phyloP scores from a whole-genome alignment of 306 rosid species.

The Datisca glomerata region DNA sequence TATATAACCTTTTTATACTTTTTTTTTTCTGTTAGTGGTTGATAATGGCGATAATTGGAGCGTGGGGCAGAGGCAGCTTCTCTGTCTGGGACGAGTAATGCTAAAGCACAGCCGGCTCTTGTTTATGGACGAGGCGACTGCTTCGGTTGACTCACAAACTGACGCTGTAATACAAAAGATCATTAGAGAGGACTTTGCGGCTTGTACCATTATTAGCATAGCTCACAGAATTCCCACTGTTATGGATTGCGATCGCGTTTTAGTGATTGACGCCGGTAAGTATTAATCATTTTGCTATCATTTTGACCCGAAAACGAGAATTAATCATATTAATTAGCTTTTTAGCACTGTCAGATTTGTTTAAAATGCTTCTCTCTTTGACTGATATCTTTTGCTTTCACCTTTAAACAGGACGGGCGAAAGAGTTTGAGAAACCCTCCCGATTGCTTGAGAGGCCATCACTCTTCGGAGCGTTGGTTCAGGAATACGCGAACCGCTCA shows the following conservation, averaged over 20 bases:
- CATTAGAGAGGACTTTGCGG: slow-evolving; percentile 75
- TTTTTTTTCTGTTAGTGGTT: slow-evolving; percentile 31
- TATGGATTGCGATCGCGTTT: slow-evolving; percentile 80
- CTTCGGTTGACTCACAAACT: slow-evolving; percentile 94
- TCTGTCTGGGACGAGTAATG: slow-evolving; percentile 88
- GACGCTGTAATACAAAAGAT: slow-evolving; percentile 82
- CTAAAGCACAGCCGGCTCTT: slow-evolving; percentile 71
- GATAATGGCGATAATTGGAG: slow-evolving; percentile 97
- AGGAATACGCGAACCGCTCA: slow-evolving; percentile 85
- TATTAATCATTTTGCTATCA: slow-evolving; percentile 1
- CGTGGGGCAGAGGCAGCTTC: slow-evolving; percentile 94
- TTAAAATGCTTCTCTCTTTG: too few species aligned
- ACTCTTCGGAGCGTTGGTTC: slow-evolving; percentile 70
- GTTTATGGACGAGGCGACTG: slow-evolving; percentile 97
- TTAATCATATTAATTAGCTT: too few species aligned
- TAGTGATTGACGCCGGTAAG: slow-evolving; percentile 79
- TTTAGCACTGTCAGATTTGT: too few species aligned
- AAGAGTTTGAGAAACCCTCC: slow-evolving; percentile 76
- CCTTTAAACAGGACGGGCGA: slow-evolving; percentile 42
- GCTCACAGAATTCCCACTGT: slow-evolving; percentile 98
- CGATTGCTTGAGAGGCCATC: slow-evolving; percentile 64
- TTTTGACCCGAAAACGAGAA: too few species aligned
- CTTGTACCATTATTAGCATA: slow-evolving; percentile 86
- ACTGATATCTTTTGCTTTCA: too few species aligned
- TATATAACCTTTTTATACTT: too few species aligned